Percentiles rank a stretch among this genome's conserved stretches.
Conservation (phyloP, 768 basidiomycete species). For the Agrocybe praecox region DNA sequence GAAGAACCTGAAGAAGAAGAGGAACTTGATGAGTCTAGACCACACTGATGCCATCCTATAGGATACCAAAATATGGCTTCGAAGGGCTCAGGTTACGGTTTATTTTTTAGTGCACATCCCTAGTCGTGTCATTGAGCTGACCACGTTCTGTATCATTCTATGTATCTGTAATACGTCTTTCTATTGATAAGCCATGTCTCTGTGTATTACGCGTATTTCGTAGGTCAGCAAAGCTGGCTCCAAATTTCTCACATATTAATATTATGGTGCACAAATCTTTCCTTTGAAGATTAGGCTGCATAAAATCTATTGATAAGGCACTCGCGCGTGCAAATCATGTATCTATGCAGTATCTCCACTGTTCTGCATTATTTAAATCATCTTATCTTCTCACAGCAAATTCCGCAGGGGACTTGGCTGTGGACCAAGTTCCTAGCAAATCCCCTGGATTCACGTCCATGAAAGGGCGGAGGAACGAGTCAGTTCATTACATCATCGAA, state of each 20-base stretch:
- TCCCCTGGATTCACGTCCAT: too few relatives aligned
- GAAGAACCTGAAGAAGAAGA: constrained; percentile 68
- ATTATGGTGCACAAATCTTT: not conserved
- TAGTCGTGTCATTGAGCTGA: not conserved
- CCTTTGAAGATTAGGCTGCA: not conserved
- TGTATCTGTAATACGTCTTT: not conserved
- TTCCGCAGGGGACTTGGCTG: not conserved
- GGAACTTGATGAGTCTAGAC: constrained; percentile 41
- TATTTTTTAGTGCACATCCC: not conserved
- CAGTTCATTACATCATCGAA: not conserved
- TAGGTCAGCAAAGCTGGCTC: not conserved
- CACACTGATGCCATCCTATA: constrained; percentile 10
- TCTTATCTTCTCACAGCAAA: not conserved
- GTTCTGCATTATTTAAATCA: not conserved
- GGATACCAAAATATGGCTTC: not conserved
- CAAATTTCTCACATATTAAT: not conserved
- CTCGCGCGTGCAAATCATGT: not conserved
- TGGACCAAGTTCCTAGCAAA: too few relatives aligned
- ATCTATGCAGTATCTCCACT: not conserved
- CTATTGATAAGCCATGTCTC: not conserved
- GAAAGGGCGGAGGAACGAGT: not conserved
- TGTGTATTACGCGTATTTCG: not conserved
- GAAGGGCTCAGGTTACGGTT: not conserved
- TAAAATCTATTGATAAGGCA: not conserved
- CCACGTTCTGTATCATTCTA: not conserved